Evolutionary conservation across 768 basidiomycete genomes (phyloP).

Genomic region (Tephrocybe rancida): DNA sequence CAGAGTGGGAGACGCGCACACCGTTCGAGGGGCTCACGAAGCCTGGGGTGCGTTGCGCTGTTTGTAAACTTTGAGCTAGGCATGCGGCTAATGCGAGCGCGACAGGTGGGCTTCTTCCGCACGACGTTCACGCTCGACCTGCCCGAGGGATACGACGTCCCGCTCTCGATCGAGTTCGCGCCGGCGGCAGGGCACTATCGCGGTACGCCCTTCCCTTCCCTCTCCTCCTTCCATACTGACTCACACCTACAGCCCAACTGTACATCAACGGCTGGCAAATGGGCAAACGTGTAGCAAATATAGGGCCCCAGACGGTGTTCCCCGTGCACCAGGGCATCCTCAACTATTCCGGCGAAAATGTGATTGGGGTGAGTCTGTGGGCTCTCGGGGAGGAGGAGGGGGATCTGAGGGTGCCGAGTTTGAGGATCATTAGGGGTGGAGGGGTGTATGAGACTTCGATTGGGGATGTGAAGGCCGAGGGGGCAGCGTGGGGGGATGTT

Average conservation of each 20-base stretch:
- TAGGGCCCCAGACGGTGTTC: conserved; percentile 16
- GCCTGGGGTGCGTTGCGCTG: conserved; percentile 14
- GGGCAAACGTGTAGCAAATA: conserved; percentile 19
- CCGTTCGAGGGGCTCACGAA: conserved; percentile 15
- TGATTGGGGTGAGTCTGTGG: conserved; percentile 18
- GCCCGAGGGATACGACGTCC: conserved; percentile 13
- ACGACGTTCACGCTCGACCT: conserved; percentile 14
- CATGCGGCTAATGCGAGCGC: too few relatives aligned
- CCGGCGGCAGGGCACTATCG: conserved; percentile 12
- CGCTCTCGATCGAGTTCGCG: conserved; percentile 15
- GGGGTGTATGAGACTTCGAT: background rate
- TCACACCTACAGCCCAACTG: conserved; percentile 14
- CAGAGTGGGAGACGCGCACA: conserved; percentile 16
- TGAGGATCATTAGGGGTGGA: conserved; percentile 4
- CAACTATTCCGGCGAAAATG: conserved; percentile 13
- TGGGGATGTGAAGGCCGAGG: conserved; percentile 16
- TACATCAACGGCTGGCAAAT: conserved; percentile 22
- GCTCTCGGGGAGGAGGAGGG: conserved; percentile 3
- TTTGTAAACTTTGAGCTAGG: too few relatives aligned
- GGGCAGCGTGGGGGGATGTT: background rate
- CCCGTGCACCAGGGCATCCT: conserved; percentile 17
- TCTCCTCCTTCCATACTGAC: background rate
- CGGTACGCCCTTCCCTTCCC: background rate
- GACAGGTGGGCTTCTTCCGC: conserved; percentile 21
- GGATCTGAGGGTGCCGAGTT: conserved; percentile 13